A percentile compares a stretch with the other conserved stretches of the same genome.
Evolutionary conservation across 2,329 filamentous ascomycete genomes (phyloP).

Genomic region (Falciphora oryzae): DNA sequence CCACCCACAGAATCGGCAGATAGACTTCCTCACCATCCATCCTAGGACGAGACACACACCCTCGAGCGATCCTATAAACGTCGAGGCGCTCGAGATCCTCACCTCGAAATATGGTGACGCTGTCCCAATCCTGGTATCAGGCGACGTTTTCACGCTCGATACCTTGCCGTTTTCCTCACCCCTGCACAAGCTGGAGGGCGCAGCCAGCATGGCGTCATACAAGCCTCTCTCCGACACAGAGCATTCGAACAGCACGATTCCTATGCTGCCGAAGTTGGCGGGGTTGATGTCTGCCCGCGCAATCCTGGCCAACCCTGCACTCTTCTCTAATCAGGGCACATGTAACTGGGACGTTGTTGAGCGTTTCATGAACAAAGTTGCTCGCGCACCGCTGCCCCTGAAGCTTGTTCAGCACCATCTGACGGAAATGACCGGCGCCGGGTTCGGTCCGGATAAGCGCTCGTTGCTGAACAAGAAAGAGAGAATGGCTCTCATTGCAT

Average conservation of each 20-base stretch:
- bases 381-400: slow-evolving; percentile 53
- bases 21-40: slow-evolving; percentile 67
- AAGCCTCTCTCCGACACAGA: slow-evolving; percentile 2
- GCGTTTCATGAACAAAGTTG: slow-evolving; percentile 53
- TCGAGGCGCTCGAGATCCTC: slow-evolving; percentile 53
- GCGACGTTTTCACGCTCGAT: slow-evolving; percentile 58
- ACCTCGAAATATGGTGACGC: slow-evolving; percentile 43
- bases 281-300: slow-evolving; percentile 68
- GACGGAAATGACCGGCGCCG: slow-evolving; percentile 58
- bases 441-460: slow-evolving; percentile 46
- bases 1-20: slow-evolving; percentile 41
- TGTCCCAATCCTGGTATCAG: slow-evolving; percentile 63
- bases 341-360: slow-evolving; percentile 61
- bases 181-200: slow-evolving; percentile 17
- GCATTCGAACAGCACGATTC: slow-evolving; percentile 19
- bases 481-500: slow-evolving; percentile 41
- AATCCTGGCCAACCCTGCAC: slow-evolving; percentile 59
- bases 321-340: slow-evolving; percentile 51
- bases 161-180: slow-evolving; percentile 39
- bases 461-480: slow-evolving; percentile 52
- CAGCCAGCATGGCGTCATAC: neutral
- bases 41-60: slow-evolving; percentile 57
- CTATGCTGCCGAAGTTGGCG: slow-evolving; percentile 40
- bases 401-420: slow-evolving; percentile 62
- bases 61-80: slow-evolving; percentile 54